phyloP scores from a whole-genome alignment of 805 yeast genomes.

The Kodamaea hsintzibuensis region DNA sequence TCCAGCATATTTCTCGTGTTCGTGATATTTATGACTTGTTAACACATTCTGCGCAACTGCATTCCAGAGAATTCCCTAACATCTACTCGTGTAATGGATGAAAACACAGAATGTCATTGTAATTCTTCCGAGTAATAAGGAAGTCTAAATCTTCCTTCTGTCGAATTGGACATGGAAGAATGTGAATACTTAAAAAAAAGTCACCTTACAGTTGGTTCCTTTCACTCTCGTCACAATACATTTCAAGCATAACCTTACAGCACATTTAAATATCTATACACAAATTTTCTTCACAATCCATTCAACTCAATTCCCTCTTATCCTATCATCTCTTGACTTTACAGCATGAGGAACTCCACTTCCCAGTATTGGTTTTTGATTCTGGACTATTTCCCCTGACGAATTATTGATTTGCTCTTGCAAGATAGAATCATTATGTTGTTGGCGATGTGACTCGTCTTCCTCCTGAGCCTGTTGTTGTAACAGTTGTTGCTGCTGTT shows the following conservation, averaged over 20 bases:
- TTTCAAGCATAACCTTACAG: too few relatives aligned
- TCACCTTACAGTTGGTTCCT: too few relatives aligned
- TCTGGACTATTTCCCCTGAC: neutral
- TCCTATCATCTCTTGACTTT: slow-evolving; percentile 8
- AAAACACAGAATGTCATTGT: neutral
- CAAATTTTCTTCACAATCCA: too few relatives aligned
- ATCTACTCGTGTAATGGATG: neutral
- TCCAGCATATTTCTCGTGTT: neutral
- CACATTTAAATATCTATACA: too few relatives aligned
- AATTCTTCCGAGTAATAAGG: neutral
- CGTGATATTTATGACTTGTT: neutral
- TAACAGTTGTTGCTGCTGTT: slow-evolving; percentile 1
- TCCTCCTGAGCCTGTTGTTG: neutral
- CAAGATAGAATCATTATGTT: slow-evolving; percentile 5
- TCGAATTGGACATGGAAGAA: too few relatives aligned
- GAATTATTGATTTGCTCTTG: slow-evolving; percentile 7
- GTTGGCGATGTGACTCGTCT: neutral
- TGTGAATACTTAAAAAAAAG: too few relatives aligned
- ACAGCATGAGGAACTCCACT: slow-evolving; percentile 1
- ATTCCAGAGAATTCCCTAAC: neutral
- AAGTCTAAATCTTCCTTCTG: too few relatives aligned
- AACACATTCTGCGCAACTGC: neutral
- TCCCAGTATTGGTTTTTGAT: neutral
- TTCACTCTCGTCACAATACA: too few relatives aligned
- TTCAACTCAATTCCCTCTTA: slow-evolving; percentile 7